These are phyloP conservation scores for Zygotorulaspora danielsina DNA, from an alignment of 805 yeast genomes.

Conservation along the genomic window DNA sequence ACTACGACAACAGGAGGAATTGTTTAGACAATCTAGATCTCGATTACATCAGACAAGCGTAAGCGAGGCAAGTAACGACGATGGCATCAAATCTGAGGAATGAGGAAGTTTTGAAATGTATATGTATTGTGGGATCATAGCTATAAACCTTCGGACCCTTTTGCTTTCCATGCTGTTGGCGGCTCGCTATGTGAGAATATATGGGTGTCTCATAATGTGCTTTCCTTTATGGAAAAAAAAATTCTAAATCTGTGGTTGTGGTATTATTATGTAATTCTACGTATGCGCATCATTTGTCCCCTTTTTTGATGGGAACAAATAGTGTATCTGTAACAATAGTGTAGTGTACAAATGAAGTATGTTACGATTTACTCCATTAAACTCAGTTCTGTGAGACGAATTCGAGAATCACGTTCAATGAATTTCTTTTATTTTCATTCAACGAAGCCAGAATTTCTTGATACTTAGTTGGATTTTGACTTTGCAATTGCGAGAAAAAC, in stretches of 20 bases:
- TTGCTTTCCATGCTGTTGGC: no score
- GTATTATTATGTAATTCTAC: conserved; percentile 1
- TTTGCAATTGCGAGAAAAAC: conserved; percentile 48
- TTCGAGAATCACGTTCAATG: conserved; percentile 32
- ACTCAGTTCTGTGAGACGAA: conserved; percentile 29
- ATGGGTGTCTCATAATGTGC: no score
- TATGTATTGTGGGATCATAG: not conserved
- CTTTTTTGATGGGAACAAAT: not conserved
- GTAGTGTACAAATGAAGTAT: conserved; percentile 2
- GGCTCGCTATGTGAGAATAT: no score
- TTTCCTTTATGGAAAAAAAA: no score
- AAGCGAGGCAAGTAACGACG: conserved; percentile 14
- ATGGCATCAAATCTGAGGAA: not conserved
- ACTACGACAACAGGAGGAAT: conserved; percentile 84
- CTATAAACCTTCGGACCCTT: no score
- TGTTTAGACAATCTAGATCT: conserved; percentile 74
- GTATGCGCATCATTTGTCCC: not conserved
- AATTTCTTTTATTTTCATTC: conserved; percentile 29
- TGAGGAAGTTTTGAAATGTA: not conserved
- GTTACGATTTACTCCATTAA: not conserved
- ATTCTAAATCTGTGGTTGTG: not conserved
- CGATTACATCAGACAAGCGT: conserved; percentile 44
- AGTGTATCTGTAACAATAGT: conserved; percentile 3
- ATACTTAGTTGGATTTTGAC: conserved; percentile 45
- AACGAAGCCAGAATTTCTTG: conserved; percentile 30